phyloP scores from a whole-genome alignment of 495 filamentous ascomycete species.

The Geoglossum glabrum region DNA sequence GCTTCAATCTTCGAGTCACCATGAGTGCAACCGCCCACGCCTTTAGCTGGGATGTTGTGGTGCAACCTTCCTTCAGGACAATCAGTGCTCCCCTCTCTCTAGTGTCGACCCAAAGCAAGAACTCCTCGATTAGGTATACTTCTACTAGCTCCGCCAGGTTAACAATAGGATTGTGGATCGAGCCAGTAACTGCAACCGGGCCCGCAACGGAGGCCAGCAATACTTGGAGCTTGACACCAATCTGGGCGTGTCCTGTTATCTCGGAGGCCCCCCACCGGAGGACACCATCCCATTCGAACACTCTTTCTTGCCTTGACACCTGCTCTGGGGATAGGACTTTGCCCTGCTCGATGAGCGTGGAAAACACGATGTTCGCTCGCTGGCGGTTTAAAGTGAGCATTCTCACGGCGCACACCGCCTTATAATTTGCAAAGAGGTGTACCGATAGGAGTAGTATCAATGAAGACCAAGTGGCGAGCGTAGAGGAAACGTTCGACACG shows the following conservation, averaged over 20 bases:
- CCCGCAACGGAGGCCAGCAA: conserved; percentile 18
- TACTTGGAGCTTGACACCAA: conserved; percentile 25
- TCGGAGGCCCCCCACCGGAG: conserved; percentile 32
- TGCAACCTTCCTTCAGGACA: conserved; percentile 40
- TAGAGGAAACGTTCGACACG: conserved; percentile 51
- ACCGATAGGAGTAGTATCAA: conserved; percentile 49
- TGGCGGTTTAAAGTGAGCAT: conserved; percentile 80
- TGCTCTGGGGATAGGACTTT: conserved; percentile 38
- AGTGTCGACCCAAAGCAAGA: conserved; percentile 33
- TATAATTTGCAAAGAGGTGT: conserved; percentile 69
- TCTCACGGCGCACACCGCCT: conserved; percentile 62
- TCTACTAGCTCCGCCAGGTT: conserved; percentile 25
- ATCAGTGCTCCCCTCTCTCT: conserved; percentile 30
- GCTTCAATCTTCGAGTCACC: conserved; percentile 19
- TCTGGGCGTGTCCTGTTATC: conserved; percentile 26
- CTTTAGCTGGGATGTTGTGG: conserved; percentile 31
- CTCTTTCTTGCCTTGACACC: conserved; percentile 43
- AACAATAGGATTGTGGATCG: conserved; percentile 12
- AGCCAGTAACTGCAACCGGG: conserved; percentile 20
- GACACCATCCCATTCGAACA: conserved; percentile 45
- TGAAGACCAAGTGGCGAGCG: conserved; percentile 51
- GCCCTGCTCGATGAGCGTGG: conserved; percentile 31
- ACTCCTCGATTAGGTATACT: conserved; percentile 29
- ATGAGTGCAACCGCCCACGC: conserved; percentile 61
- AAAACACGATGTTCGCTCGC: conserved; percentile 62